Percentiles rank a stretch among this genome's conserved stretches.
Conservation (phyloP, 441 rosid species). For the Breynia disticha region DNA sequence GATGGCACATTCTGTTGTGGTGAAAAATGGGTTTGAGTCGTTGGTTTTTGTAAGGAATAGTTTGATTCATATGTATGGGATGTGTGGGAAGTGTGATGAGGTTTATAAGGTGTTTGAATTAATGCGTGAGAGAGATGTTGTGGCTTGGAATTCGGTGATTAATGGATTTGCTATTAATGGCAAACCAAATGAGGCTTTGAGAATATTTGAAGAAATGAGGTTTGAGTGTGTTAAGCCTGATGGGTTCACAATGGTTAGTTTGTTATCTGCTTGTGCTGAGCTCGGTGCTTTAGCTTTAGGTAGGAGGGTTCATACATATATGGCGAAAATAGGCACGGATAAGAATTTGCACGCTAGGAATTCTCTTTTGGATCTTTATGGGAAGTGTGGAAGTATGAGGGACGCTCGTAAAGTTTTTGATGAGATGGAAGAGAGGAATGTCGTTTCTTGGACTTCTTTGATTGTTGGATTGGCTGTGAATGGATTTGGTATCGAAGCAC, state of each 20-base stretch:
- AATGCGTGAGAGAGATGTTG: conserved; percentile 54
- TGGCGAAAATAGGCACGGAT: conserved; percentile 41
- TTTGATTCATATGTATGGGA: conserved; percentile 42
- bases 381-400: conserved; percentile 49
- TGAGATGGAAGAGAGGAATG: conserved; percentile 45
- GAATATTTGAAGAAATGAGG: conserved; percentile 41
- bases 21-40: conserved; percentile 51
- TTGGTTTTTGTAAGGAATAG: conserved; percentile 53
- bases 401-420: conserved; percentile 43
- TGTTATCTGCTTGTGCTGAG: conserved; percentile 70
- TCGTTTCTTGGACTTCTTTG: conserved; percentile 66
- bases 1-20: conserved; percentile 34
- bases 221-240: conserved; percentile 46
- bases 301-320: conserved; percentile 48
- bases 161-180: conserved; percentile 68
- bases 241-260: conserved; percentile 60
- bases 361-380: conserved; percentile 60
- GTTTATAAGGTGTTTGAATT: conserved; percentile 56
- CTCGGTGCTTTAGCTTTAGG: conserved; percentile 65
- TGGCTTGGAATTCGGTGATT: conserved; percentile 83
- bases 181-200: conserved; percentile 47
- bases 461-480: conserved; percentile 66
- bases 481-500: conserved; percentile 55
- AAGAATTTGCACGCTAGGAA: conserved; percentile 41
- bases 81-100: conserved; percentile 32